Conservation (phyloP, 2,329 filamentous ascomycete genomes). For the Alternaria atra region DNA sequence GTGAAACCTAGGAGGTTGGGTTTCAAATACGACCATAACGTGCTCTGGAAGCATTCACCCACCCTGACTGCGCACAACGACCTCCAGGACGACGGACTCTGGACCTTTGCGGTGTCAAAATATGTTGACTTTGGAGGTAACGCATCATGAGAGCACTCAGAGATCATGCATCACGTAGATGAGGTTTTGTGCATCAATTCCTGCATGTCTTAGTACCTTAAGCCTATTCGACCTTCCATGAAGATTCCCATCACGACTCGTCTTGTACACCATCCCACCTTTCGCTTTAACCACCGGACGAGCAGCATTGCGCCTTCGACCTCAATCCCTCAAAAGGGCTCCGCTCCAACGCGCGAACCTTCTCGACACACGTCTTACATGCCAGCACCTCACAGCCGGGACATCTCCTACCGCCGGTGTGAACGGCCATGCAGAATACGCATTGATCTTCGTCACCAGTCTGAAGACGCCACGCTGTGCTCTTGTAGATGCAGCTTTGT, state of each 20-base stretch:
- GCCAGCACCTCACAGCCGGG: conserved; percentile 25
- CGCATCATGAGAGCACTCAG: not conserved
- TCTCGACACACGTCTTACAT: conserved; percentile 15
- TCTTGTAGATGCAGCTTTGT: conserved; percentile 9
- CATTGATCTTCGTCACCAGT: conserved; percentile 13
- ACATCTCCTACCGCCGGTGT: conserved; percentile 10
- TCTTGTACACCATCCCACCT: not conserved
- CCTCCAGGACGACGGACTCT: not conserved
- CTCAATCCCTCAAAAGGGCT: not conserved
- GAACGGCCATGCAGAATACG: conserved; percentile 17
- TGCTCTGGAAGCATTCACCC: not conserved
- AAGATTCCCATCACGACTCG: not conserved
- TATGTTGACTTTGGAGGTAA: not conserved
- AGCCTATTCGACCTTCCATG: not conserved
- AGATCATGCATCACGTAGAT: not conserved
- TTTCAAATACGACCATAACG: not conserved
- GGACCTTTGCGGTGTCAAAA: not conserved
- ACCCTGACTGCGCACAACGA: not conserved
- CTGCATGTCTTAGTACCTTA: not conserved
- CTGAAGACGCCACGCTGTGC: conserved; percentile 6
- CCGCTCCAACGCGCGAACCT: conserved; percentile 8
- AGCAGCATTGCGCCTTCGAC: conserved; percentile 1
- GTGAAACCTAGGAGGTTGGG: not conserved
- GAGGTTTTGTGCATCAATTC: not conserved
- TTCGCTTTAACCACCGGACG: conserved; percentile 5